Conservation (phyloP, 805 yeast species). For the Saturnispora silvae region DNA sequence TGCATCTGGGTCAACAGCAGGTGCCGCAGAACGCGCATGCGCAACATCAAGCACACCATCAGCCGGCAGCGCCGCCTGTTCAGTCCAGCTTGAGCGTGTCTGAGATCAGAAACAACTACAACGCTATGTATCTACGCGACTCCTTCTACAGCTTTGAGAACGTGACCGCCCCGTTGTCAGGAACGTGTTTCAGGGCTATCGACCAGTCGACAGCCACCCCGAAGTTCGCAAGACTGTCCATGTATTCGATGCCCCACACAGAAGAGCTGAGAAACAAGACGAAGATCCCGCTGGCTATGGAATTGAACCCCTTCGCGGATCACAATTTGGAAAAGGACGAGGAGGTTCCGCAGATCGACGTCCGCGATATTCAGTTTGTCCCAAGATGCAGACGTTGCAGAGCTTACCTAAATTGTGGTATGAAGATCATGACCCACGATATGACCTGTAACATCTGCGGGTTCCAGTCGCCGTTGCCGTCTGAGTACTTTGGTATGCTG, state of each 20-base stretch:
- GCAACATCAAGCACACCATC: too few relatives aligned
- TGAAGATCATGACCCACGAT: slow-evolving; percentile 52
- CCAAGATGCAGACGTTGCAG: slow-evolving; percentile 90
- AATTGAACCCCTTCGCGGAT: slow-evolving; percentile 79
- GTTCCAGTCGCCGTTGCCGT: slow-evolving; percentile 58
- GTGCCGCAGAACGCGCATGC: too few relatives aligned
- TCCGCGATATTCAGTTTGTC: slow-evolving; percentile 49
- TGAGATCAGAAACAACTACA: slow-evolving; percentile 24
- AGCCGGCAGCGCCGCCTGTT: not conserved
- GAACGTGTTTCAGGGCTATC: slow-evolving; percentile 52
- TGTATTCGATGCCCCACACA: slow-evolving; percentile 73
- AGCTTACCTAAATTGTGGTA: slow-evolving; percentile 77
- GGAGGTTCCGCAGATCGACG: slow-evolving; percentile 57
- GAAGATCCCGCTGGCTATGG: slow-evolving; percentile 70
- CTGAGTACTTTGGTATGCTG: slow-evolving; percentile 53
- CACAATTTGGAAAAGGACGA: slow-evolving; percentile 29
- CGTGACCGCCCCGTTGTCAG: slow-evolving; percentile 75
- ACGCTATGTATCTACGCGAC: slow-evolving; percentile 27
- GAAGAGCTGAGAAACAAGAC: slow-evolving; percentile 61
- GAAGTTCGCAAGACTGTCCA: slow-evolving; percentile 60
- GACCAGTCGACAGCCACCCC: slow-evolving; percentile 88
- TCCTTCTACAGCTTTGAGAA: slow-evolving; percentile 65
- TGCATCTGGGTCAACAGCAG: too few relatives aligned
- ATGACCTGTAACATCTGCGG: slow-evolving; percentile 84
- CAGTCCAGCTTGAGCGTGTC: slow-evolving; percentile 29